These are phyloP conservation scores for Arthrobotrys pseudoclavata DNA, from an alignment of 2,329 filamentous ascomycete genomes.

Conservation along the genomic window DNA sequence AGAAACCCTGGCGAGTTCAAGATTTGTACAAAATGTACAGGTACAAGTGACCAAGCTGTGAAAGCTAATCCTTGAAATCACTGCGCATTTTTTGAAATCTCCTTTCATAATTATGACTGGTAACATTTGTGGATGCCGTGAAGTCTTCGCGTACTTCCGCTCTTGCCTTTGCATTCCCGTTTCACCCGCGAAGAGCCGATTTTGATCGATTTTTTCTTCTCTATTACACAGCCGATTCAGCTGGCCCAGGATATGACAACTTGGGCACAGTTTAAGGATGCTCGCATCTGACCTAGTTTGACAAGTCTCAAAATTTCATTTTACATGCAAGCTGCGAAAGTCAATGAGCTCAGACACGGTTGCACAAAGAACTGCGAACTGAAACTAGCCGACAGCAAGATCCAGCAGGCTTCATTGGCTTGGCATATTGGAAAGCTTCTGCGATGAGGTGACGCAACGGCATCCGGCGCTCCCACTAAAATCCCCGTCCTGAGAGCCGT, in stretches of 20 bases:
- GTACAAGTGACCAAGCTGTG: constrained; percentile 29
- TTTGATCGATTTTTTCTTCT: constrained; percentile 18
- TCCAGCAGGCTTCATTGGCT: constrained; percentile 33
- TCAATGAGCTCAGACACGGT: constrained; percentile 36
- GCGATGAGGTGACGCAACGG: constrained; percentile 56
- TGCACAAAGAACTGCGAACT: constrained; percentile 27
- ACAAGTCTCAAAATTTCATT: constrained; percentile 4
- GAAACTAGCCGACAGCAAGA: constrained; percentile 40
- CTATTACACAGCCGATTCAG: constrained; percentile 44
- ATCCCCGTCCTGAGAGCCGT: constrained; percentile 40
- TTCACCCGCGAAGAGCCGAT: constrained; percentile 57
- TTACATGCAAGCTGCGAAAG: neutral
- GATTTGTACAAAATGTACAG: constrained; percentile 43
- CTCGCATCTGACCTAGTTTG: constrained; percentile 37
- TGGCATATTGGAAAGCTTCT: constrained; percentile 37
- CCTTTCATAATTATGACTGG: constrained; percentile 38
- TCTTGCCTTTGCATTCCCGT: constrained; percentile 60
- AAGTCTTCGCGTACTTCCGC: constrained; percentile 54
- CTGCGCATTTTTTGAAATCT: constrained; percentile 15
- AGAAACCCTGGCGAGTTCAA: neutral
- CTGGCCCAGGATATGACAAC: constrained; percentile 36
- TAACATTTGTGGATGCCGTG: constrained; percentile 49
- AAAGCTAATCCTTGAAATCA: constrained; percentile 20
- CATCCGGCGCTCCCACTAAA: constrained; percentile 29
- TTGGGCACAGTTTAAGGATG: constrained; percentile 11